Percentiles rank a stretch among this genome's conserved stretches.
These are phyloP conservation scores for Neocatenulostroma microsporum DNA, from an alignment of 2,329 filamentous ascomycete species.

Conservation along the genomic window DNA sequence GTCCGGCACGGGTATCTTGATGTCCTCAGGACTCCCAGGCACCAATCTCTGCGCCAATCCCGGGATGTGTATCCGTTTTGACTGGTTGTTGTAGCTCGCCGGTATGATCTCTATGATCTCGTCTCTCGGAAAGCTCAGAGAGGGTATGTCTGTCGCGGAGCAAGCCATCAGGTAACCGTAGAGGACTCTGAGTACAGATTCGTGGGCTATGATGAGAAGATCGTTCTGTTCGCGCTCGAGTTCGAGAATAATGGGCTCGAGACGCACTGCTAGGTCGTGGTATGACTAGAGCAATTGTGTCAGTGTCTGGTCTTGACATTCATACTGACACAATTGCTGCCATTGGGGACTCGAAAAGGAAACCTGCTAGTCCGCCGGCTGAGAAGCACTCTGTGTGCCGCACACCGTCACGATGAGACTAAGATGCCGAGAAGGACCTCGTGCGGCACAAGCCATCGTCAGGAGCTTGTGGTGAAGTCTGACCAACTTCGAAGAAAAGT, in stretches of 20 bases:
- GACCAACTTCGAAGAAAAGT: no score
- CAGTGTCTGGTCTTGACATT: no score
- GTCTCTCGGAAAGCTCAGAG: conserved; percentile 85
- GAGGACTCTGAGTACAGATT: conserved; percentile 91
- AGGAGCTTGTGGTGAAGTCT: no score
- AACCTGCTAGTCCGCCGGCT: no score
- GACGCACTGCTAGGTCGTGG: conserved; percentile 92
- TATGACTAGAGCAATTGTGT: conserved; percentile 47
- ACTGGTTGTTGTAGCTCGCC: conserved; percentile 93
- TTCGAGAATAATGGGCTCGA: conserved; percentile 96
- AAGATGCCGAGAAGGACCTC: no score
- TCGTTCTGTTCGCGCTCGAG: conserved; percentile 95
- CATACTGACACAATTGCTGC: no score
- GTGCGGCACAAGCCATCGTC: no score
- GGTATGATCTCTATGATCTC: conserved; percentile 99
- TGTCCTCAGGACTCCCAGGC: conserved; percentile 70
- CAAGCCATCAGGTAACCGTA: conserved; percentile 99
- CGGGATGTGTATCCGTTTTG: conserved; percentile 81
- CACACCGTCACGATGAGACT: no score
- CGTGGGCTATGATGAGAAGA: conserved; percentile 95
- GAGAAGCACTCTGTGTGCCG: no score
- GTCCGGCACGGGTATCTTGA: conserved; percentile 66
- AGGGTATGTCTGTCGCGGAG: conserved; percentile 88
- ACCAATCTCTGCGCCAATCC: conserved; percentile 58
- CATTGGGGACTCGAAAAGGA: no score